Evolutionary conservation across 805 yeast genomes (phyloP), one percentile per base, ranked within the genome.

Genomic region (Ogataea sp.): DNA sequence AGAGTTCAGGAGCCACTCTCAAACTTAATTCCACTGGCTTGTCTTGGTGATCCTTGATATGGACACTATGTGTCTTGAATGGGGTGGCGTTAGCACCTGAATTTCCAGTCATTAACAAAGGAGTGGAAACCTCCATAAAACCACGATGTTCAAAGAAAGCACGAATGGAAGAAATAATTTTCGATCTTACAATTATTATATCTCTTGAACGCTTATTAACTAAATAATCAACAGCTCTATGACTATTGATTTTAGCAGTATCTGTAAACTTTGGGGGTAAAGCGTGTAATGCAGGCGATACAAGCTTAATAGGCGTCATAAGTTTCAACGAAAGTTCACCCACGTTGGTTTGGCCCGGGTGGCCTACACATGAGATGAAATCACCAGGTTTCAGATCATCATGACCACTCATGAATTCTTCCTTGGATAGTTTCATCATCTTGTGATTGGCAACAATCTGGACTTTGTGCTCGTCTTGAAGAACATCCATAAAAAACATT

Each of bases 21-120:
- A 93, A 58, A 39, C 75, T 80, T 8, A 87, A 59, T 11, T 64
- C 62, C 1, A 51, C 38, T 2, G 45, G 43, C 9, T 44, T 41
- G 10, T 41, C 53, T 3, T 48, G 52, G 2, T 44, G 44, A 16
- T 62, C 64, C 20, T 60, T 51, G 41, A 68, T 39, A 23, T 68
- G 70, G 2, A 37, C 46, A 14, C 60, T 52, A 2, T 46, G 38
- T 0, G 97, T 87, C 1, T 52, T 52, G 49, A 93, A 93, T 0
- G 97, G 96, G n/a, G 73, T 71, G 0, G 98, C 97, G 50, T 80
- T 78, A 5, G 99, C 98, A 2, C 98, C 98, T 0, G 88, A 75
- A 26, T 67, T 63, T 2, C 80, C 78, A 6, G 65, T 51, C 0
- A 87, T 74, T 11, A 93, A 59, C 1, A 88, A 73, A 0, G 99